Percentiles rank a stretch among this genome's conserved stretches.
Conservation (phyloP, 2,329 filamentous ascomycete species). For the Verticillium isaacii region DNA sequence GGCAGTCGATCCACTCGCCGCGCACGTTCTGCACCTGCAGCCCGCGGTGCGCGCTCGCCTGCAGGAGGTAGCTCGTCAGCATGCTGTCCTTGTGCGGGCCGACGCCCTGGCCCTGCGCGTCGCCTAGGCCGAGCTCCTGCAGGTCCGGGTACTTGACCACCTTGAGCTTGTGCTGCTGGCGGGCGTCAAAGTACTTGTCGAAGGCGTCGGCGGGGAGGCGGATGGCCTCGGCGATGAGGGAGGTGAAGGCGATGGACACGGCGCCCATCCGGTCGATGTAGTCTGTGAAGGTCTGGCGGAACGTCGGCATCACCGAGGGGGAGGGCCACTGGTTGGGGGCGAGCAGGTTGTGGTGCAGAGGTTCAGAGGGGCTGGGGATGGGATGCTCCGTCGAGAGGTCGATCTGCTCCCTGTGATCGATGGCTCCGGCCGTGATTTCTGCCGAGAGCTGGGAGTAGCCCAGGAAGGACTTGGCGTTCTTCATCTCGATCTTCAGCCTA, state of each 20-base stretch:
- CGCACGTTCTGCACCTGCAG: constrained; percentile 78
- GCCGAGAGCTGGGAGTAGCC: constrained; percentile 63
- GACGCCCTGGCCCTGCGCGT: constrained; percentile 52
- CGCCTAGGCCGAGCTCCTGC: constrained; percentile 46
- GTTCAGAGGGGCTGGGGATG: constrained; percentile 55
- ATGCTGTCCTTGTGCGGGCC: constrained; percentile 84
- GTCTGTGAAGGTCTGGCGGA: constrained; percentile 63
- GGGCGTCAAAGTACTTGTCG: constrained; percentile 69
- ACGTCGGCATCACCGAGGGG: constrained; percentile 55
- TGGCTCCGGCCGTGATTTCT: constrained; percentile 67
- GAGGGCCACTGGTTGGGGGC: constrained; percentile 80
- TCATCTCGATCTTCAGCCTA: constrained; percentile 66
- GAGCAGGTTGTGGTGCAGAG: constrained; percentile 69
- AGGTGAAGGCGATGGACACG: constrained; percentile 70
- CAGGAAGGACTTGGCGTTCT: constrained; percentile 67
- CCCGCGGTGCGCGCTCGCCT: constrained; percentile 70
- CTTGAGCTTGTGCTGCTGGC: constrained; percentile 82
- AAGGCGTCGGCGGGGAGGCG: constrained; percentile 66
- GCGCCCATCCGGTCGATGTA: constrained; percentile 74
- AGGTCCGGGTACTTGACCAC: constrained; percentile 81
- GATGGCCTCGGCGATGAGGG: constrained; percentile 80
- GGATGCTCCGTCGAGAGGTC: constrained; percentile 79
- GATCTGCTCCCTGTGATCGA: constrained; percentile 82
- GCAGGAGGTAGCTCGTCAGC: constrained; percentile 76
- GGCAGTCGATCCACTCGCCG: constrained; percentile 79